Evolutionary conservation across 306 rosid species (phyloP).

Genomic region (Myrica gale): DNA sequence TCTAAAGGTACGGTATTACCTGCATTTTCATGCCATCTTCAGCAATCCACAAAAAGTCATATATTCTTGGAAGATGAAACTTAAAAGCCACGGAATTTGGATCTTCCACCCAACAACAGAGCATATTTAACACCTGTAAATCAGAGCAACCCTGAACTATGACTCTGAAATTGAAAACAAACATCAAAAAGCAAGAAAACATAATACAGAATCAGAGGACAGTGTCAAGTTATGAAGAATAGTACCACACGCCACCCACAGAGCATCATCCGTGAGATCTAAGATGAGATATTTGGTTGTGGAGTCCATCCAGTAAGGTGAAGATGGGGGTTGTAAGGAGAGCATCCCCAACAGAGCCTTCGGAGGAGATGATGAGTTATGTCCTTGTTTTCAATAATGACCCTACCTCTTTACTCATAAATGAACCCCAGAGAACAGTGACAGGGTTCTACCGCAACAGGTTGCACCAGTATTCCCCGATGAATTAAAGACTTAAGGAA

Average conservation of each 20-base stretch:
- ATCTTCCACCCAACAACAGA: conserved; percentile 89
- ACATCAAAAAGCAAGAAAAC: background rate
- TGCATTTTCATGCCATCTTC: conserved; percentile 99
- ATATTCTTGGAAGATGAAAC: conserved; percentile 79
- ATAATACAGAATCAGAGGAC: background rate
- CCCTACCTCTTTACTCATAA: background rate
- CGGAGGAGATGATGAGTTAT: background rate
- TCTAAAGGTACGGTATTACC: conserved; percentile 36
- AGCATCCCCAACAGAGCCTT: too few species aligned
- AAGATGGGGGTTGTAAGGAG: too few species aligned
- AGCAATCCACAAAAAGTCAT: conserved; percentile 85
- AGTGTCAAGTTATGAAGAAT: conserved; percentile 9
- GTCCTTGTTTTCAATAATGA: background rate
- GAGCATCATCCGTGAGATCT: too few species aligned
- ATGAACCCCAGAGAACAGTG: background rate
- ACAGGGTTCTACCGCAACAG: background rate
- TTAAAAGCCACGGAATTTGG: conserved; percentile 88
- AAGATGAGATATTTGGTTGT: too few species aligned
- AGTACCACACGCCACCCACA: too few species aligned
- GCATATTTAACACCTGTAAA: conserved; percentile 75
- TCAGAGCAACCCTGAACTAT: conserved; percentile 17
- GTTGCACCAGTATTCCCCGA: background rate
- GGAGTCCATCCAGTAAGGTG: too few species aligned
- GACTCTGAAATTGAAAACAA: conserved; percentile 18
- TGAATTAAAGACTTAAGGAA: background rate